phyloP scores from a whole-genome alignment of 306 rosid genomes.

The Vigna trinervia region DNA sequence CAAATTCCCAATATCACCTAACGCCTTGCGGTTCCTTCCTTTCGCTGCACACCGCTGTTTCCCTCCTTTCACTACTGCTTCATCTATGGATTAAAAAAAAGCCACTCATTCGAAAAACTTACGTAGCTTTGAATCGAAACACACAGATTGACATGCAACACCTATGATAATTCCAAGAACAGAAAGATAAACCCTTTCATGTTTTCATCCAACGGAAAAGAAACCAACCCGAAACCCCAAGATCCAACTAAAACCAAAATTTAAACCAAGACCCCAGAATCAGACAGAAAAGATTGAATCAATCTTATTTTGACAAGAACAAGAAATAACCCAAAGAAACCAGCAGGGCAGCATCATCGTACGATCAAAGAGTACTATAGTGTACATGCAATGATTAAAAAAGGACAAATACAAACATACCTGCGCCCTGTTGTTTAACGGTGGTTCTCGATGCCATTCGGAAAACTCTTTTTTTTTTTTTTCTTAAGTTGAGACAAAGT shows the following conservation, averaged over 20 bases:
- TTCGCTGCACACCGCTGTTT: constrained; percentile 62
- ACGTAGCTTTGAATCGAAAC: constrained; percentile 1
- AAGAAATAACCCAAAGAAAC: not conserved
- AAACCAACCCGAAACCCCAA: no score
- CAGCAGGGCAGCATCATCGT: not conserved
- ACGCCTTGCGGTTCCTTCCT: constrained; percentile 63
- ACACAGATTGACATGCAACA: not conserved
- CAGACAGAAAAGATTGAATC: not conserved
- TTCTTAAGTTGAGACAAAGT: no score
- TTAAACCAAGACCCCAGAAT: not conserved
- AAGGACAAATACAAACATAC: not conserved
- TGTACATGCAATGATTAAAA: not conserved
- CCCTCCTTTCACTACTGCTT: constrained; percentile 56
- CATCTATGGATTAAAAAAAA: constrained; percentile 50
- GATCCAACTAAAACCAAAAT: no score
- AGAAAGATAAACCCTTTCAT: not conserved
- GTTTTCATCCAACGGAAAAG: not conserved
- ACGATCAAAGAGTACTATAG: no score
- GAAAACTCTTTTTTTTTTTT: no score
- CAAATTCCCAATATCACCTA: constrained; percentile 81
- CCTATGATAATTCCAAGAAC: not conserved
- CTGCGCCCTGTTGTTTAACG: not conserved
- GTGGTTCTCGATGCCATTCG: no score
- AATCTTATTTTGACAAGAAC: not conserved
- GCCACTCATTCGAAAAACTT: not conserved